These are phyloP conservation scores for Russula vinacea DNA, from an alignment of 768 basidiomycete species.

Conservation along the genomic window DNA sequence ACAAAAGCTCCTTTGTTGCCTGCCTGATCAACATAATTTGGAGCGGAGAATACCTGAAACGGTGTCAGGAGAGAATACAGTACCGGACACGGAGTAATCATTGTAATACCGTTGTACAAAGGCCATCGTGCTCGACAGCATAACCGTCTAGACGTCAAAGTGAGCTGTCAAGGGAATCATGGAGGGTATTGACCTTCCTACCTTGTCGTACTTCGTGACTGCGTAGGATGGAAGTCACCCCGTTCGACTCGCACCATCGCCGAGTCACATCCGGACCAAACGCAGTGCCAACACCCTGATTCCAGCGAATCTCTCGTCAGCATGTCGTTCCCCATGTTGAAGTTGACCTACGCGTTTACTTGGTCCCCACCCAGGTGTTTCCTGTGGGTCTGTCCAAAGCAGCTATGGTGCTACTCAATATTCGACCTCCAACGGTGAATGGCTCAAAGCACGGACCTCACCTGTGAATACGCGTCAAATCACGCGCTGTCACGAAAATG, in stretches of 20 bases:
- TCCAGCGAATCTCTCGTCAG: conserved; percentile 26
- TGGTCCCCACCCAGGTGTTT: conserved; percentile 82
- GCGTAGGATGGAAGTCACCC: conserved; percentile 84
- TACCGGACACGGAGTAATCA: conserved; percentile 16
- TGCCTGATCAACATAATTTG: conserved; percentile 90
- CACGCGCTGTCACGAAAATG: background rate
- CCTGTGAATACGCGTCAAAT: conserved; percentile 41
- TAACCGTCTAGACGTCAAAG: conserved; percentile 65
- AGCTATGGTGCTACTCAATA: conserved; percentile 46
- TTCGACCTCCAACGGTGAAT: conserved; percentile 1
- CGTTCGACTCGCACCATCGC: conserved; percentile 84
- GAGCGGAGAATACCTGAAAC: conserved; percentile 85
- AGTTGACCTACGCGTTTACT: conserved; percentile 77
- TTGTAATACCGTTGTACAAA: conserved; percentile 70
- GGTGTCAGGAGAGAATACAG: conserved; percentile 1
- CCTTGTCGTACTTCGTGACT: conserved; percentile 96
- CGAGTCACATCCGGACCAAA: conserved; percentile 95
- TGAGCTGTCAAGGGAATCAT: conserved; percentile 11
- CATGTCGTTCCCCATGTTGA: conserved; percentile 14
- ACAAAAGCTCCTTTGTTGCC: conserved; percentile 93
- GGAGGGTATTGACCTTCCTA: conserved; percentile 35
- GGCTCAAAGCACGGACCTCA: conserved; percentile 47
- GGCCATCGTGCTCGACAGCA: conserved; percentile 88
- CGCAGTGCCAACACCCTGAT: conserved; percentile 86
- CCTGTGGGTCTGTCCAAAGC: conserved; percentile 97